Percentiles rank a stretch among this genome's conserved stretches.
phyloP scores from a whole-genome alignment of 345 rosid species.

The Pistacia atlantica region DNA sequence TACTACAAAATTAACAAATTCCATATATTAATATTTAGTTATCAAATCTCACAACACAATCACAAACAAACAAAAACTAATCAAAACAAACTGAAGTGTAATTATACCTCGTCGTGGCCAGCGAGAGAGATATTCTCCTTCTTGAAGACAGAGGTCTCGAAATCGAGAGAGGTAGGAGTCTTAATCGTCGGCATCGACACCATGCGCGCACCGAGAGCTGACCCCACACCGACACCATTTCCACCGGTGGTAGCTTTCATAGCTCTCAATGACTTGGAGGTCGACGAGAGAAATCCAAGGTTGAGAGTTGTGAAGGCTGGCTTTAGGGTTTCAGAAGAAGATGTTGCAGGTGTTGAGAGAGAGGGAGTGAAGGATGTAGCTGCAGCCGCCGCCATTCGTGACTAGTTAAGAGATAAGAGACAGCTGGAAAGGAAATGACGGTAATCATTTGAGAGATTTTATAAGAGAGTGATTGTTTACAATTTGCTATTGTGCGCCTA shows the following conservation, averaged over 20 bases:
- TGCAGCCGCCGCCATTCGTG: constrained; percentile 38
- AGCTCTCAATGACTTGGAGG: constrained; percentile 38
- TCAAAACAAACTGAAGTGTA: background rate
- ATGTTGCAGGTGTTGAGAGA: constrained; percentile 26
- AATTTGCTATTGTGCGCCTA: background rate
- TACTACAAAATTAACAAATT: constrained; percentile 40
- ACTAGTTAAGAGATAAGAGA: background rate
- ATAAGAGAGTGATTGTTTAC: background rate
- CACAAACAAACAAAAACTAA: background rate
- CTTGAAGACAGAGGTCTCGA: constrained; percentile 75
- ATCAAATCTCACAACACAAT: background rate
- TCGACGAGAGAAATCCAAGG: constrained; percentile 45
- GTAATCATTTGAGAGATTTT: background rate
- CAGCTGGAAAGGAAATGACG: background rate
- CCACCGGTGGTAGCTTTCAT: constrained; percentile 32
- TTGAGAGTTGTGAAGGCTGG: constrained; percentile 13
- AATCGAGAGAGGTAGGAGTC: constrained; percentile 47
- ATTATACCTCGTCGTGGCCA: constrained; percentile 70
- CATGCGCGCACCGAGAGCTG: constrained; percentile 51
- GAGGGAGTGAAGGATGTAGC: constrained; percentile 48
- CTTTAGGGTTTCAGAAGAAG: constrained; percentile 30
- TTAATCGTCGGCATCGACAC: constrained; percentile 43
- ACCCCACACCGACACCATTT: constrained; percentile 35
- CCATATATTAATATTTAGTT: too few species aligned
- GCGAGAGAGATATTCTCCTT: constrained; percentile 83